Conservation (phyloP, 768 basidiomycete genomes). For the Amanita subjunquillea region DNA sequence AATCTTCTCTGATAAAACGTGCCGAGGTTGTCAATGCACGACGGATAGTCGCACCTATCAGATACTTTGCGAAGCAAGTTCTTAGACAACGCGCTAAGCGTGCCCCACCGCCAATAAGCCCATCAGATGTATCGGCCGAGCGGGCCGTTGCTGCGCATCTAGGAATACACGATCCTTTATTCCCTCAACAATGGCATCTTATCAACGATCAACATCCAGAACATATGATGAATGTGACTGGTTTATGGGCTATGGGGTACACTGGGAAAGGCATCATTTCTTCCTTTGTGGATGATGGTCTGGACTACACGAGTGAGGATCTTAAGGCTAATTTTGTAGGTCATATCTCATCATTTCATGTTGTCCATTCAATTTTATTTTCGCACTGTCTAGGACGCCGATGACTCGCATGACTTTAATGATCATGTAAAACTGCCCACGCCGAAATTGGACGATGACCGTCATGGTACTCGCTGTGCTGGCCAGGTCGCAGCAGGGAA, state of each 20-base stretch:
- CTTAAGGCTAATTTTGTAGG: constrained; percentile 87
- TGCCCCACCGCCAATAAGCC: constrained; percentile 51
- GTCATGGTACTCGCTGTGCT: constrained; percentile 96
- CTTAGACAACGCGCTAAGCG: constrained; percentile 66
- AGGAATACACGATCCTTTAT: constrained; percentile 72
- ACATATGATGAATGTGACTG: constrained; percentile 88
- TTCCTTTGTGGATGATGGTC: constrained; percentile 89
- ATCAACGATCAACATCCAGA: constrained; percentile 78
- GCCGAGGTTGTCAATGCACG: constrained; percentile 31
- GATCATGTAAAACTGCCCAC: constrained; percentile 83
- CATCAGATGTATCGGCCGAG: constrained; percentile 28
- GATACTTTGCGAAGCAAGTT: constrained; percentile 48
- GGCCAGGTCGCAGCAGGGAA: constrained; percentile 92
- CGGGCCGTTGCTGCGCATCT: constrained; percentile 46
- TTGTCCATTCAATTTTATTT: constrained; percentile 4
- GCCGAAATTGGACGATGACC: constrained; percentile 83
- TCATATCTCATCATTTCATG: not conserved
- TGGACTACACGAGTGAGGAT: constrained; percentile 86
- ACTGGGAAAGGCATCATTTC: constrained; percentile 81
- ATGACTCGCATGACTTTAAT: constrained; percentile 93
- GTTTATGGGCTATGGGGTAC: constrained; percentile 84
- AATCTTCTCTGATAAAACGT: constrained; percentile 21
- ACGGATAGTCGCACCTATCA: constrained; percentile 44
- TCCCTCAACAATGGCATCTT: constrained; percentile 87
- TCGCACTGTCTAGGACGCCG: constrained; percentile 60